Evolutionary conservation across 2,329 filamentous ascomycete species (phyloP), one percentile per base, ranked within the genome.

Genomic region (Leptographium flavum): DNA sequence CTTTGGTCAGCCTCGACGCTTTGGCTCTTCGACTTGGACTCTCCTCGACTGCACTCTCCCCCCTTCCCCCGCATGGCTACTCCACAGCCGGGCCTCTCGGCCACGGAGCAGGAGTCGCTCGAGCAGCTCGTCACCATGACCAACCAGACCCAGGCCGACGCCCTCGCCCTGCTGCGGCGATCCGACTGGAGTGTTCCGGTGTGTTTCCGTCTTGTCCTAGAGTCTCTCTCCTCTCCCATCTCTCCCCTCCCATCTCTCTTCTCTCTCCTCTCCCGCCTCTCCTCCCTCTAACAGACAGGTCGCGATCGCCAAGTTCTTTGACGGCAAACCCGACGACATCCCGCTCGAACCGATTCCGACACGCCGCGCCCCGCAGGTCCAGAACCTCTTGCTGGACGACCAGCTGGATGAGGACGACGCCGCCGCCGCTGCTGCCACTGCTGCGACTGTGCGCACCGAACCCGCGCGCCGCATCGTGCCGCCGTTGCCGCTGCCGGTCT

Each of bases 131-230:
- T 81, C 15, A 75, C 83, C 43, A 83, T 98, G 42, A 96, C 92
- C 23, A 79, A 88, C 54, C 87, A 95, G 62, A 81, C 87, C 21
- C 62, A 78, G 38, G 71, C 77, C 37, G 79, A 85, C 47, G 87
- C 92, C 2, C 70, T 94, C 41, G 78, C 85, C 1, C 62, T 98
- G 5, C 70, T 98, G 2, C 76, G 81, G 53, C 73, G 87, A 50
- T 94, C 87, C 46, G 82, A 96, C 69, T 98, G 92, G 92, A 98
- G 96, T 58, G 83, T 94, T 1, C 84, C 90, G 69, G 85, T 87
- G 44, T 7, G 39, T 2, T 15, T 44, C n/a, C 11, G 27, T 11
- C 25, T 27, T 27, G n/a, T n/a, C n/a, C n/a, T n/a, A n/a, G n/a
- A n/a, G n/a, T n/a, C n/a, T n/a, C n/a, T 21, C 2, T 2, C 28